phyloP scores from a whole-genome alignment of 2,329 filamentous ascomycete genomes.

The Penicillium sp. region DNA sequence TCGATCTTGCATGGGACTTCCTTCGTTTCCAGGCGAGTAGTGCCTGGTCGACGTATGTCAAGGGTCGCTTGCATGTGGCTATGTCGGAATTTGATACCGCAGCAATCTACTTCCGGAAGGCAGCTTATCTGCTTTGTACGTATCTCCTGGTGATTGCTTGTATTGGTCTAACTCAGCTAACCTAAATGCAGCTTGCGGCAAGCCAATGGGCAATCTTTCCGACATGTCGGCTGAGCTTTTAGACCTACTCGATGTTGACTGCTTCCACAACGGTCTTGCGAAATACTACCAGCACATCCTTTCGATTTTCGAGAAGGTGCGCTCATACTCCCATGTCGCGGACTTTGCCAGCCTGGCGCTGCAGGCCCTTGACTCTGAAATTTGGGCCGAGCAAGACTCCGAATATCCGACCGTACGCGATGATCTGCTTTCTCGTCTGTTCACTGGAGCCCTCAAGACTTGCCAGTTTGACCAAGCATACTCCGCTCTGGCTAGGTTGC shows the following conservation, averaged over 20 bases:
- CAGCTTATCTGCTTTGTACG: slow-evolving; percentile 78
- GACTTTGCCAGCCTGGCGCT: slow-evolving; percentile 78
- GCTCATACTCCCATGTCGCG: slow-evolving; percentile 74
- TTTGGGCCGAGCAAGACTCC: slow-evolving; percentile 30
- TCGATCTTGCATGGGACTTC: slow-evolving; percentile 64
- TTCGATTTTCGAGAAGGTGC: slow-evolving; percentile 73
- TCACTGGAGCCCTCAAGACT: slow-evolving; percentile 75
- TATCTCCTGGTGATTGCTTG: slow-evolving; percentile 17
- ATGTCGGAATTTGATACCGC: slow-evolving; percentile 72
- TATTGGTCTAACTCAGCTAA: slow-evolving; percentile 15
- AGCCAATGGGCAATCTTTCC: slow-evolving; percentile 43
- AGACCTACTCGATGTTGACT: slow-evolving; percentile 67
- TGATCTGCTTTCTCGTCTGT: slow-evolving; percentile 78
- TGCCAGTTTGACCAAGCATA: slow-evolving; percentile 82
- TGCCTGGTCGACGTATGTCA: slow-evolving; percentile 70
- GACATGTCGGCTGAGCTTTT: slow-evolving; percentile 61
- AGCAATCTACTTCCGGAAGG: slow-evolving; percentile 73
- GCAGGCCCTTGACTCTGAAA: slow-evolving; percentile 53
- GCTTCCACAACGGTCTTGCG: slow-evolving; percentile 69
- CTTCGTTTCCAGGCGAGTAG: slow-evolving; percentile 60
- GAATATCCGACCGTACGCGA: slow-evolving; percentile 50
- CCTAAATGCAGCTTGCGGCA: slow-evolving; percentile 38
- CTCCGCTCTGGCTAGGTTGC: slow-evolving; percentile 70
- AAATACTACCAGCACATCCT: slow-evolving; percentile 87
- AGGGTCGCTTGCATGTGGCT: slow-evolving; percentile 73